These are phyloP conservation scores for Lasiodiplodia sp. DNA, from an alignment of 2,329 filamentous ascomycete genomes.

Conservation along the genomic window DNA sequence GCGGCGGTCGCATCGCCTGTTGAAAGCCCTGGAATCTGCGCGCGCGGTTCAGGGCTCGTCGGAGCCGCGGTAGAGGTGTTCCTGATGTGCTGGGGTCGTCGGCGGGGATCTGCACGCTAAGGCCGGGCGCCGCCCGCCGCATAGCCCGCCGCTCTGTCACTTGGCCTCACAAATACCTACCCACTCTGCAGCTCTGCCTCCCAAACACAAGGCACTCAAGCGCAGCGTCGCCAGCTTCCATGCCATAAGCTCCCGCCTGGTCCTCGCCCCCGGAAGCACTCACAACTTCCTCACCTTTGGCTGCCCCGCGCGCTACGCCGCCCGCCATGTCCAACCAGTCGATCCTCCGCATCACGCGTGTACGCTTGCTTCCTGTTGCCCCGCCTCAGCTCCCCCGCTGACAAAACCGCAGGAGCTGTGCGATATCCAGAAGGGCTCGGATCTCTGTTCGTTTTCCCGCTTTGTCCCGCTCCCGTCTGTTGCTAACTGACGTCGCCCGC, in stretches of 20 bases:
- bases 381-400: conserved; percentile 29
- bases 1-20: conserved; percentile 20
- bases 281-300: neutral
- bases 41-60: neutral
- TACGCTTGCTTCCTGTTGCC: conserved; percentile 49
- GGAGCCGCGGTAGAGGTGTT: neutral
- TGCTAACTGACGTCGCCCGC: conserved; percentile 34
- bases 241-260: conserved; percentile 10
- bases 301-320: conserved; percentile 16
- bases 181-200: conserved; percentile 18
- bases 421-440: conserved; percentile 81
- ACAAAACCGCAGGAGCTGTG: conserved; percentile 72
- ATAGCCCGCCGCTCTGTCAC: conserved; percentile 8
- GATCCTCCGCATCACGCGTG: conserved; percentile 86
- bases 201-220: neutral
- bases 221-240: conserved; percentile 7
- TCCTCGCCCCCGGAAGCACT: neutral
- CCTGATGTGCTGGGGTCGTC: conserved; percentile 7
- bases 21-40: neutral
- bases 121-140: neutral
- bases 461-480: conserved; percentile 17
- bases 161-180: neutral
- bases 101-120: conserved; percentile 13
- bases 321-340: conserved; percentile 78
- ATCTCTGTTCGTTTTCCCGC: conserved; percentile 71